Conservation (phyloP, 306 rosid genomes). For the Cicer bijugum region DNA sequence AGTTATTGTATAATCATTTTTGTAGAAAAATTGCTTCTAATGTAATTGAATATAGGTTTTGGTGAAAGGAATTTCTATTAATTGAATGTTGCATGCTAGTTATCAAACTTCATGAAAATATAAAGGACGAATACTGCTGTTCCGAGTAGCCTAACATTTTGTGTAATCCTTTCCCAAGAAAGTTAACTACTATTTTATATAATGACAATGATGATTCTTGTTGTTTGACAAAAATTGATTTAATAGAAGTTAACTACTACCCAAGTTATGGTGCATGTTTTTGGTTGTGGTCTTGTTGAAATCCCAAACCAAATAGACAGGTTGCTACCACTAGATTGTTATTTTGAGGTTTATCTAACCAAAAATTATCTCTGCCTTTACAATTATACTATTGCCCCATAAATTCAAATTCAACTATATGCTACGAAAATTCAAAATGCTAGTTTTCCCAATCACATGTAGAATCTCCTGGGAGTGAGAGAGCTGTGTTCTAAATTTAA, state of each 20-base stretch:
- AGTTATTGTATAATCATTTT: conserved; percentile 50
- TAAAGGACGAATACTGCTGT: background rate
- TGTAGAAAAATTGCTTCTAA: conserved; percentile 41
- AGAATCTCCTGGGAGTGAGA: too few species aligned
- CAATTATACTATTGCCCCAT: too few species aligned
- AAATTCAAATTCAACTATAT: too few species aligned
- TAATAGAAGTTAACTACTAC: background rate
- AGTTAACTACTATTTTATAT: background rate
- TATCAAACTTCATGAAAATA: conserved; percentile 25
- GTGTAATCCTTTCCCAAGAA: background rate
- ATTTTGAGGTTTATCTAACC: too few species aligned
- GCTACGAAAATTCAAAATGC: too few species aligned
- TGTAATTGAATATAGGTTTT: conserved; percentile 34
- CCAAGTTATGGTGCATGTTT: background rate
- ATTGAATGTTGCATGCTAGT: conserved; percentile 15
- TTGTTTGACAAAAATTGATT: background rate
- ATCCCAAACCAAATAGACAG: background rate
- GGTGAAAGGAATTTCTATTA: conserved; percentile 11
- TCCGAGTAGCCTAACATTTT: background rate
- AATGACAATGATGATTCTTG: background rate
- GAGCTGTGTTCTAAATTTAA: too few species aligned
- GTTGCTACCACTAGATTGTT: background rate
- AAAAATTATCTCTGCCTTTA: too few species aligned
- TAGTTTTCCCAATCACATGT: too few species aligned
- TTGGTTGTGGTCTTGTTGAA: too few species aligned